Evolutionary conservation across 306 rosid genomes (phyloP).

Genomic region (Canavalia ensiformis): DNA sequence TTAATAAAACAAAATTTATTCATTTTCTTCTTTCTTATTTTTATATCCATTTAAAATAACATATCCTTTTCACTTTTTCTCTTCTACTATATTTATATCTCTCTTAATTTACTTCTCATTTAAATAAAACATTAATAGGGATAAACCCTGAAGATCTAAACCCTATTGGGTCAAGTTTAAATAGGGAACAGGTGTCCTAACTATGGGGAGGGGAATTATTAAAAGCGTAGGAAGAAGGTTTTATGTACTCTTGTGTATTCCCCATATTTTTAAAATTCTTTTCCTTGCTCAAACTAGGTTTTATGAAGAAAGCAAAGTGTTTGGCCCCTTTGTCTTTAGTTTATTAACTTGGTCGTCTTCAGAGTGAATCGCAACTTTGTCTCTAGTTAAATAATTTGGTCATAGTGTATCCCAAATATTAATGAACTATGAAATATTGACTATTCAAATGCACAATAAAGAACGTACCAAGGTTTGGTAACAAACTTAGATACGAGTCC

Average conservation of each 20-base stretch:
- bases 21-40: too few relatives aligned
- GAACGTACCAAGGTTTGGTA: slow-evolving; percentile 39
- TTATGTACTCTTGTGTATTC: slow-evolving; percentile 1
- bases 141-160: not conserved
- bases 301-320: not conserved
- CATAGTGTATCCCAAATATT: not conserved
- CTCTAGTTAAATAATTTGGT: not conserved
- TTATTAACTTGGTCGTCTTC: slow-evolving; percentile 1
- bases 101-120: too few relatives aligned
- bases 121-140: not conserved
- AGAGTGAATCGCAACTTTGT: slow-evolving; percentile 14
- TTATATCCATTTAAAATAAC: too few relatives aligned
- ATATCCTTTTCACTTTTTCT: too few relatives aligned
- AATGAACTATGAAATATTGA: slow-evolving; percentile 12
- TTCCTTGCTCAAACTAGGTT: slow-evolving; percentile 3
- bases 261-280: not conserved
- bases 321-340: slow-evolving; percentile 17
- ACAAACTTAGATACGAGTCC: slow-evolving; percentile 51
- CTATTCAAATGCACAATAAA: slow-evolving; percentile 34
- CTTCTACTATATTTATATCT: too few relatives aligned
- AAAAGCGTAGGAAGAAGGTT: slow-evolving; percentile 1
- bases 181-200: slow-evolving; percentile 17
- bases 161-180: not conserved
- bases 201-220: not conserved
- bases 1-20: too few relatives aligned